Evolutionary conservation across 169 alveolate species (phyloP).

Genomic region (Plasmodium ovale): DNA sequence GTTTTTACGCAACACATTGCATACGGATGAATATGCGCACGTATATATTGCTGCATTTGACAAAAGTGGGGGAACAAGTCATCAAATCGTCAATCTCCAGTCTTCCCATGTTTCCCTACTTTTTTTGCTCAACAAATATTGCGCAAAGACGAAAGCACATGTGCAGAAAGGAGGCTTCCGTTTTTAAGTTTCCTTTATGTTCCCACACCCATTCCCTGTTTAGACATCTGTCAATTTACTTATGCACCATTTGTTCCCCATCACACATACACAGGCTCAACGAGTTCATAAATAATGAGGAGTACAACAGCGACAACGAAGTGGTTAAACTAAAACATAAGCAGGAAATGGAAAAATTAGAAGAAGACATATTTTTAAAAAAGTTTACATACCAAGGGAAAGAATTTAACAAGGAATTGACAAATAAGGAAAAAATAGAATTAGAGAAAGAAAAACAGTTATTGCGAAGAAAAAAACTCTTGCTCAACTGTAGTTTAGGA

Average conservation of each 20-base stretch:
- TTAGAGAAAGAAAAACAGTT: constrained; percentile 56
- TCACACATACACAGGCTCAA: too few species aligned
- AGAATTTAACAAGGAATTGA: constrained; percentile 58
- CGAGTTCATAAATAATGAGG: constrained; percentile 72
- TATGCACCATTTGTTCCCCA: too few species aligned
- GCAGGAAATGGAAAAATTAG: constrained; percentile 77
- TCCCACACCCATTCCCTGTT: too few species aligned
- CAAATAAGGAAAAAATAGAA: constrained; percentile 66
- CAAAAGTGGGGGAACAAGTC: background rate
- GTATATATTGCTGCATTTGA: background rate
- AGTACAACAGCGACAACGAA: constrained; percentile 59
- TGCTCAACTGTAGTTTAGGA: constrained; percentile 28
- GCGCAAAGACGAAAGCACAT: too few species aligned
- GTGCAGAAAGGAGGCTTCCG: too few species aligned
- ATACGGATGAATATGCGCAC: constrained; percentile 4
- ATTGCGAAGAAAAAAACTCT: constrained; percentile 54
- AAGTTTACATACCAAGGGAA: constrained; percentile 73
- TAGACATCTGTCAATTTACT: too few species aligned
- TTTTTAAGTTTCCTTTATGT: too few species aligned
- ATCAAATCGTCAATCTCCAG: background rate
- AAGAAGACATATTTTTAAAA: constrained; percentile 61
- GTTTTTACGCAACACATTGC: background rate
- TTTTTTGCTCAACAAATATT: too few species aligned
- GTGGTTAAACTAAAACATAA: constrained; percentile 47
- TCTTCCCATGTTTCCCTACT: background rate